Conservation (phyloP, 352 stramenopile species). For the Phytophthora palmivora region DNA sequence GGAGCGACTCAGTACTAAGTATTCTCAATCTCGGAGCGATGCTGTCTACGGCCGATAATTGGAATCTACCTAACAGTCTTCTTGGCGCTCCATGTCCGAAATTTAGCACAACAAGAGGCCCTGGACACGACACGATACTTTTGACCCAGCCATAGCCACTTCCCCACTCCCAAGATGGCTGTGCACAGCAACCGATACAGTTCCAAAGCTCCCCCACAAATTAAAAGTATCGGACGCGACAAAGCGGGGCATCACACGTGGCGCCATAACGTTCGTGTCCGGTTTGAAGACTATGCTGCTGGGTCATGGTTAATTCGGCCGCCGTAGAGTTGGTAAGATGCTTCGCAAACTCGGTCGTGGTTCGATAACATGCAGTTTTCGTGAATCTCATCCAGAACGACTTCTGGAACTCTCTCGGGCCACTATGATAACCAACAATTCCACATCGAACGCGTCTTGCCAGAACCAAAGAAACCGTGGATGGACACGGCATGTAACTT, state of each 20-base stretch:
- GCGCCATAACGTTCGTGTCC: constrained; percentile 50
- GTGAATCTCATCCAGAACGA: constrained; percentile 46
- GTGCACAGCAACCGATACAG: constrained; percentile 64
- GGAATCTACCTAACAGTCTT: no score
- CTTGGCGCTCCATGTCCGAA: no score
- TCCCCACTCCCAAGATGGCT: constrained; percentile 62
- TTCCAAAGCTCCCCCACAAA: no score
- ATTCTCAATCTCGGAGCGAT: no score
- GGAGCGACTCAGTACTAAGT: no score
- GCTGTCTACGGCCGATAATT: no score
- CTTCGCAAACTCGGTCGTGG: constrained; percentile 68
- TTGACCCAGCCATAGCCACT: constrained; percentile 57
- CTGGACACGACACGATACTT: constrained; percentile 60
- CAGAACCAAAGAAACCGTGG: constrained; percentile 60
- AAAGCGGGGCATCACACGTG: constrained; percentile 29
- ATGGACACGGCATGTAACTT: no score
- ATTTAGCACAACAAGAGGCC: constrained; percentile 54
- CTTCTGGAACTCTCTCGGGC: constrained; percentile 50
- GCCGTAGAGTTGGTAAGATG: constrained; percentile 68
- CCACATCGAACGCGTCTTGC: constrained; percentile 44
- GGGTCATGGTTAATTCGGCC: constrained; percentile 68
- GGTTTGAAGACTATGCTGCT: constrained; percentile 39
- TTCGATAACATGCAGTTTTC: constrained; percentile 69
- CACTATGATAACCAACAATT: constrained; percentile 53
- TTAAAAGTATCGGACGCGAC: no score